phyloP scores from a whole-genome alignment of 2,329 filamentous ascomycete genomes.

The Aureobasidium sp. region DNA sequence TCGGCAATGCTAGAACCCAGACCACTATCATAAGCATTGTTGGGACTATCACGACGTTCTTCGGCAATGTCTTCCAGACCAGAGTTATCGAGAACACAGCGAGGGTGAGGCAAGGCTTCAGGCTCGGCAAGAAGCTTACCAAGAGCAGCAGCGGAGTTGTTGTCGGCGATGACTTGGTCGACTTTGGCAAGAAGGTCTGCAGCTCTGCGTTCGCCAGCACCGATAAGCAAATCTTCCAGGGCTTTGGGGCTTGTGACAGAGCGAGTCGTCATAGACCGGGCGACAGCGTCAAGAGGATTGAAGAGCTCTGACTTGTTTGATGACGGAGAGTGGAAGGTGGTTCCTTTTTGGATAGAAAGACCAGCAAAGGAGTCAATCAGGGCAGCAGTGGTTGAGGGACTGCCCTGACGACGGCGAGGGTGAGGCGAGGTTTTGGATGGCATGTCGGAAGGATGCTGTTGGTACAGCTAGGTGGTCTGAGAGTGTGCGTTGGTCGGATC shows the following conservation, averaged over 20 bases:
- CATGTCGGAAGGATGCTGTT: not conserved
- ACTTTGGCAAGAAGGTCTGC: constrained; percentile 39
- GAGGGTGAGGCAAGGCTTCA: constrained; percentile 43
- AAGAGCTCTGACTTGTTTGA: constrained; percentile 34
- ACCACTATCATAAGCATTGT: constrained; percentile 79
- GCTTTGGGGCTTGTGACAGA: constrained; percentile 44
- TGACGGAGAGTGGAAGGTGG: constrained; percentile 42
- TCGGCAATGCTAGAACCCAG: constrained; percentile 69
- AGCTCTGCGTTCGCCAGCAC: constrained; percentile 39
- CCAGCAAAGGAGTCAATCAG: constrained; percentile 43
- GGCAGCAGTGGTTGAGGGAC: constrained; percentile 32
- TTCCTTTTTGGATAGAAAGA: constrained; percentile 43
- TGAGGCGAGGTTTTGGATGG: constrained; percentile 10
- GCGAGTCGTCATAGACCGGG: constrained; percentile 38
- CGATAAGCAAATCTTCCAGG: constrained; percentile 42
- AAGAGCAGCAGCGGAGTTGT: constrained; percentile 30
- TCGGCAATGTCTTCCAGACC: constrained; percentile 31
- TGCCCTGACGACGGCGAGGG: constrained; percentile 14
- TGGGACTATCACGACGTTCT: constrained; percentile 47
- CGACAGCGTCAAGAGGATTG: constrained; percentile 26
- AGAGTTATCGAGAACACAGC: constrained; percentile 36
- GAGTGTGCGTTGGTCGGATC: not conserved
- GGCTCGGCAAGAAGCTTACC: constrained; percentile 40
- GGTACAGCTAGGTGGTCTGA: constrained; percentile 1
- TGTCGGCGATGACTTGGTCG: constrained; percentile 36